phyloP scores from a whole-genome alignment of 2,329 filamentous ascomycete genomes.

The Penicillium sp. region DNA sequence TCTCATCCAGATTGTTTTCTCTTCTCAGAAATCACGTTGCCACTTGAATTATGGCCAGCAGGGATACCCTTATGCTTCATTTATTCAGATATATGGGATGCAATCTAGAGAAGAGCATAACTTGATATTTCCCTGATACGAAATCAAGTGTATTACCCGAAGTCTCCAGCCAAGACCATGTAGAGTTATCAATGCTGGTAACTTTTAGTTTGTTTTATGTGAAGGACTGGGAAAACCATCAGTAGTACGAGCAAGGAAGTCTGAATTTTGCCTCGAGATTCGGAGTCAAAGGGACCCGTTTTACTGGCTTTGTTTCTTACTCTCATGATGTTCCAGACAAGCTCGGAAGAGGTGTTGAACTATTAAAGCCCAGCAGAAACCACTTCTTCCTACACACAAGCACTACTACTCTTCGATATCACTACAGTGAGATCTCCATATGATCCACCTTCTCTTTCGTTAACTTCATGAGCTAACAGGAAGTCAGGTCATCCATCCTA shows the following conservation, averaged over 20 bases:
- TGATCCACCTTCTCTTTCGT: neutral
- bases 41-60: too few relatives aligned
- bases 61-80: too few relatives aligned
- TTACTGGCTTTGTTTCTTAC: neutral
- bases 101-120: too few relatives aligned
- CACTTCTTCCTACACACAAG: neutral
- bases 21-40: neutral
- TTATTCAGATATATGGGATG: too few relatives aligned
- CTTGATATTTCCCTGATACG: too few relatives aligned
- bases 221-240: neutral
- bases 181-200: neutral
- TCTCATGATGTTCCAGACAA: neutral
- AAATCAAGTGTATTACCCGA: neutral
- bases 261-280: neutral
- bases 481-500: neutral
- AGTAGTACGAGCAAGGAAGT: neutral
- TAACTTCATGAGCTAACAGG: neutral
- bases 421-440: neutral
- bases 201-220: neutral
- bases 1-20: too few relatives aligned
- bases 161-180: neutral
- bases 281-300: neutral
- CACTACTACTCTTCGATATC: neutral
- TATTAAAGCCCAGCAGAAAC: neutral
- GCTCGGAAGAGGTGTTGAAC: neutral